These are phyloP conservation scores for Nakazawaea populi DNA, from an alignment of 805 yeast genomes.

Conservation along the genomic window DNA sequence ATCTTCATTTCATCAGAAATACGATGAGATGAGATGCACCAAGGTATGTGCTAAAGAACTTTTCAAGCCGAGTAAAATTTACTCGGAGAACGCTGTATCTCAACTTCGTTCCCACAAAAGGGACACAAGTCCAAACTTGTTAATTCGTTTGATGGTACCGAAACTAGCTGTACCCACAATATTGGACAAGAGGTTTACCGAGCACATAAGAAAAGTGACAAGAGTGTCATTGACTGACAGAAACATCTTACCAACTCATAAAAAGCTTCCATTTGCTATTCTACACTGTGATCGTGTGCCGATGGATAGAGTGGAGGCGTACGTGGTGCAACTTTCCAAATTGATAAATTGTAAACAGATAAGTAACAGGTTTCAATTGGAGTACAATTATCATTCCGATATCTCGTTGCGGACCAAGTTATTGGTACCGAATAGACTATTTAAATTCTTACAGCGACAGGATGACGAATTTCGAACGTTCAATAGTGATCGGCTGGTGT, in stretches of 20 bases:
- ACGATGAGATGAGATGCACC: neutral
- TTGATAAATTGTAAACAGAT: constrained; percentile 2
- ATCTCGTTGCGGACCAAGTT: neutral
- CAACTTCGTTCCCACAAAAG: neutral
- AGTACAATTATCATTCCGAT: constrained; percentile 1
- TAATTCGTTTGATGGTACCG: constrained; percentile 2
- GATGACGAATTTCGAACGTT: neutral
- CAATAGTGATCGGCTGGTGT: neutral
- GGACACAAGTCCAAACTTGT: neutral
- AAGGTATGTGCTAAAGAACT: neutral
- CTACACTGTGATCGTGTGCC: constrained; percentile 1
- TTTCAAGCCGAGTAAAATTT: neutral
- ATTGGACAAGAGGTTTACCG: neutral
- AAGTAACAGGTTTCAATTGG: neutral
- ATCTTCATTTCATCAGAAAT: neutral
- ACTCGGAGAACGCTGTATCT: neutral
- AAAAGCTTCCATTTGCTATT: neutral
- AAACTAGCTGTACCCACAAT: neutral
- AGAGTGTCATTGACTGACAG: neutral
- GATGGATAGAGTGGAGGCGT: neutral
- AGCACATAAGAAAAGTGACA: neutral
- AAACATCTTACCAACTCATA: neutral
- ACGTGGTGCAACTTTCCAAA: neutral
- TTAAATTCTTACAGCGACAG: neutral
- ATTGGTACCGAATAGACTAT: neutral